These are phyloP conservation scores for Russula lepida DNA, from an alignment of 768 basidiomycete species.

Conservation along the genomic window DNA sequence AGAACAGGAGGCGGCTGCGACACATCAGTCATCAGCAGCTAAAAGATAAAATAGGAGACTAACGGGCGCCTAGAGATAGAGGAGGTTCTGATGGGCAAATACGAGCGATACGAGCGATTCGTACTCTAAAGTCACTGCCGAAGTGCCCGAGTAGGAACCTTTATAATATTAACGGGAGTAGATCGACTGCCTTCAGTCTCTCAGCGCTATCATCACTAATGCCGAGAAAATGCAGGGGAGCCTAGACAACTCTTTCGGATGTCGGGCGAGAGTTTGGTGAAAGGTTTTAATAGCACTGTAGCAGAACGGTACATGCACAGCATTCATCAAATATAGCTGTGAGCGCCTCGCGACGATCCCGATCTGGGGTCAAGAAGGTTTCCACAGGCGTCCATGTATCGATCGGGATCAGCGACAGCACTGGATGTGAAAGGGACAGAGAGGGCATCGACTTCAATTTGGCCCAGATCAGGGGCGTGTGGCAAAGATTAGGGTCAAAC, in stretches of 20 bases:
- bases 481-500: not conserved
- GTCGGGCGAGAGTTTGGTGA: not conserved
- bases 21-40: too few species aligned
- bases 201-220: not conserved
- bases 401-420: not conserved
- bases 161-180: not conserved
- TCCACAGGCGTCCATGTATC: not conserved
- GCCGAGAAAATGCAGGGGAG: too few species aligned
- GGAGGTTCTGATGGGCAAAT: not conserved
- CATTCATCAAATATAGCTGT: not conserved
- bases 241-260: not conserved
- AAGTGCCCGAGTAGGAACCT: not conserved
- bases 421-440: not conserved
- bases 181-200: not conserved
- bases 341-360: not conserved
- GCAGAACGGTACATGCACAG: too few species aligned
- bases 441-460: not conserved
- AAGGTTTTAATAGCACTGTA: not conserved
- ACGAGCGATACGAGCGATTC: too few species aligned
- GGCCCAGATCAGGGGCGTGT: not conserved
- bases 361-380: not conserved
- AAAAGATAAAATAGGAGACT: not conserved
- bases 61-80: not conserved
- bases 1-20: not conserved
- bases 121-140: not conserved